Evolutionary conservation across 2,329 filamentous ascomycete genomes (phyloP).

Genomic region (Scytalidium sp.): DNA sequence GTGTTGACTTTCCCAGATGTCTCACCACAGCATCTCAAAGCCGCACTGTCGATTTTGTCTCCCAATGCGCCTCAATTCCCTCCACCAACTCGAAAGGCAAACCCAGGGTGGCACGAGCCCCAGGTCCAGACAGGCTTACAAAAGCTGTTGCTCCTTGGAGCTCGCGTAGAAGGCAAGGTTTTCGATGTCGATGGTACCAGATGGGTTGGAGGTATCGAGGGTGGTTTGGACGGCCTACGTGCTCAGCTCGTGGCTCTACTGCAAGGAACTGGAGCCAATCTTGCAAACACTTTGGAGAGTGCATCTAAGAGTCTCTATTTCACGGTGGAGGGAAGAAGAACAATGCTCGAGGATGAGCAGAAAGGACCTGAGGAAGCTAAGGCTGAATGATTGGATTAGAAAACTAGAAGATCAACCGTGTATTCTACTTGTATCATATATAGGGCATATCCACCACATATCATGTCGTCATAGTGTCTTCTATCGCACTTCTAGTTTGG

Average conservation of each 20-base stretch:
- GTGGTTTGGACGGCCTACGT: slow-evolving; percentile 76
- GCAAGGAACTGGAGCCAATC: slow-evolving; percentile 72
- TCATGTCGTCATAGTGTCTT: slow-evolving; percentile 6
- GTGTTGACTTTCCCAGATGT: slow-evolving; percentile 78
- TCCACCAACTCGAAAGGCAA: slow-evolving; percentile 71
- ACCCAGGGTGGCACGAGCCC: slow-evolving; percentile 78
- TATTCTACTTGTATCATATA: slow-evolving; percentile 22
- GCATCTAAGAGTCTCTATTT: slow-evolving; percentile 81
- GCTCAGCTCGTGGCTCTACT: slow-evolving; percentile 79
- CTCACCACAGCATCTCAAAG: slow-evolving; percentile 79
- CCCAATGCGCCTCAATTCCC: slow-evolving; percentile 73
- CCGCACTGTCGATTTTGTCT: slow-evolving; percentile 73
- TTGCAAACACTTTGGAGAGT: slow-evolving; percentile 78
- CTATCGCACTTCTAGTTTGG: slow-evolving; percentile 50
- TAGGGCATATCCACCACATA: slow-evolving; percentile 3
- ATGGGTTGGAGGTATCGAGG: slow-evolving; percentile 75
- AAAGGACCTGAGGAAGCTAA: slow-evolving; percentile 19
- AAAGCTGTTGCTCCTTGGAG: slow-evolving; percentile 84
- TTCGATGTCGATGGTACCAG: slow-evolving; percentile 41
- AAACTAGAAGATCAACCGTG: slow-evolving; percentile 10
- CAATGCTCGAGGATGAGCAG: slow-evolving; percentile 73
- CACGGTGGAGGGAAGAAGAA: slow-evolving; percentile 78
- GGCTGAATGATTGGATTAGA: slow-evolving; percentile 10
- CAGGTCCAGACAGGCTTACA: slow-evolving; percentile 76
- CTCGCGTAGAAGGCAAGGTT: slow-evolving; percentile 72